Conservation (phyloP, 768 basidiomycete genomes). For the Rhodotorula kratochvilovae region DNA sequence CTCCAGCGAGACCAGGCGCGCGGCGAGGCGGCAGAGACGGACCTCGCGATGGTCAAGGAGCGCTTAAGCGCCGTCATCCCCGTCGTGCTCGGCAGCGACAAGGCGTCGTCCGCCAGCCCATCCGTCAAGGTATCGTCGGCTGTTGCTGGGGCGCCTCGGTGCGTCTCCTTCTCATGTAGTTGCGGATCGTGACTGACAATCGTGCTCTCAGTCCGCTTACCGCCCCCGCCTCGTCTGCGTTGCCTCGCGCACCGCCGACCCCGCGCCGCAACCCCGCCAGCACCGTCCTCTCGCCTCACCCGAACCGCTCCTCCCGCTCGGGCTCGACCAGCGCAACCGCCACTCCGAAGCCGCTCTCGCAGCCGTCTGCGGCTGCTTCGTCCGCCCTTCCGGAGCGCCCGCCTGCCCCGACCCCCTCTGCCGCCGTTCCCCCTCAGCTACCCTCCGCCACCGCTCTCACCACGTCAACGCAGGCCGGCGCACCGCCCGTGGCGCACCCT, state of each 20-base stretch:
- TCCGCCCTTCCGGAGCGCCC: not conserved
- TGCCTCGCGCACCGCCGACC: not conserved
- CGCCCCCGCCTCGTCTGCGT: not conserved
- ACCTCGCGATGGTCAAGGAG: not conserved
- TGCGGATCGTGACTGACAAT: not conserved
- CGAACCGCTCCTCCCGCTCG: not conserved
- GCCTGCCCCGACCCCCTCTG: not conserved
- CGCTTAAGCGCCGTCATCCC: not conserved
- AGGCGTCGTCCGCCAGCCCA: not conserved
- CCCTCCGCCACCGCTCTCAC: not conserved
- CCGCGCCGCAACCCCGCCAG: not conserved
- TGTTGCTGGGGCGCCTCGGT: not conserved
- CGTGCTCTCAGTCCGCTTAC: not conserved
- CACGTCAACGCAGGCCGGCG: not conserved
- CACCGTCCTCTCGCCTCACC: not conserved
- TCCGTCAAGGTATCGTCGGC: not conserved
- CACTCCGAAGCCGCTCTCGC: not conserved
- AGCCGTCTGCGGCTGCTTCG: not conserved
- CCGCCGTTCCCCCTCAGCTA: not conserved
- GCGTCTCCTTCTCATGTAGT: not conserved
- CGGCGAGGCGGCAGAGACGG: not conserved
- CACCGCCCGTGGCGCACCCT: not conserved
- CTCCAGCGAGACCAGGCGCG: not conserved
- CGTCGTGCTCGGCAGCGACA: not conserved
- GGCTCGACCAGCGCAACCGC: not conserved